phyloP scores from a whole-genome alignment of 495 filamentous ascomycete genomes.

The Tuber magnatum region DNA sequence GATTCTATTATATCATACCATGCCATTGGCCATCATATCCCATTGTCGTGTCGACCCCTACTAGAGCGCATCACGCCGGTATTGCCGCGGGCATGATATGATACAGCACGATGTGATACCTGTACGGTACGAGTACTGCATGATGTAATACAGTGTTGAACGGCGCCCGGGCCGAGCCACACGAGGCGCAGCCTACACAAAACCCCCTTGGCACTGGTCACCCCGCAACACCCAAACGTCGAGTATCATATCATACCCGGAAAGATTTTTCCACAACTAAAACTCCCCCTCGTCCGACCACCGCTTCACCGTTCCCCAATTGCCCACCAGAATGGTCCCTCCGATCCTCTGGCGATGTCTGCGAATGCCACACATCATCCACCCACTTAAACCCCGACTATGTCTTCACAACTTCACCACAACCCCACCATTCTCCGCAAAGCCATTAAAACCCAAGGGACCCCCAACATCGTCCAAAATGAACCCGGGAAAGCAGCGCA shows the following conservation, averaged over 20 bases:
- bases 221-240: neutral
- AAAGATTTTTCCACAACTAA: neutral
- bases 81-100: no score
- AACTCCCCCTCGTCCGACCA: neutral
- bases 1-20: no score
- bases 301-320: conserved; percentile 1
- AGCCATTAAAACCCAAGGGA: conserved; percentile 44
- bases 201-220: neutral
- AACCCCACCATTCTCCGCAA: conserved; percentile 45
- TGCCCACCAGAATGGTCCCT: conserved; percentile 27
- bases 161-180: neutral
- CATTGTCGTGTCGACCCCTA: no score
- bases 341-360: conserved; percentile 32
- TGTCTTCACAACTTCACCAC: conserved; percentile 39
- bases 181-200: neutral
- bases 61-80: no score
- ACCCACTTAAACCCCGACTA: conserved; percentile 23
- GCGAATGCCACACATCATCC: conserved; percentile 27
- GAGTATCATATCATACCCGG: no score
- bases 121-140: no score
- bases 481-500: conserved; percentile 42
- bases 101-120: no score
- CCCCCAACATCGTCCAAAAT: conserved; percentile 42
- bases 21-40: neutral
- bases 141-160: neutral